phyloP scores from a whole-genome alignment of 1,284 basidiomycete species.

The Mycena citricolor region DNA sequence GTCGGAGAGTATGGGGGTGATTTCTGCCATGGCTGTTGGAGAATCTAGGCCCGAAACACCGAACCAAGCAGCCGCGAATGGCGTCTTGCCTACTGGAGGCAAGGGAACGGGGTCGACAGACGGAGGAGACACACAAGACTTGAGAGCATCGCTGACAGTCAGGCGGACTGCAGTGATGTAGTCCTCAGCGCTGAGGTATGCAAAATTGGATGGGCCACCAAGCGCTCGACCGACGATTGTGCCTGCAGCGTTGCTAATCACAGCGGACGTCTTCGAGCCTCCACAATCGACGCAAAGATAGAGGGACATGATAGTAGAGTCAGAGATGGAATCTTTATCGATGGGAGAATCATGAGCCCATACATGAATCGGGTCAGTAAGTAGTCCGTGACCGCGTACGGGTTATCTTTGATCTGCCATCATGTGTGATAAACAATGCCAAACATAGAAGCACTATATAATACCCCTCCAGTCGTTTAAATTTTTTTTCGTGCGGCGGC shows the following conservation, averaged over 20 bases:
- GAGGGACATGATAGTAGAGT: conserved; percentile 44
- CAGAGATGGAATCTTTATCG: conserved; percentile 9
- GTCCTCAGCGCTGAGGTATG: conserved; percentile 53
- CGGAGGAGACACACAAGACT: conserved; percentile 38
- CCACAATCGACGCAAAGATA: conserved; percentile 82
- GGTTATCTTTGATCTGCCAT: neutral
- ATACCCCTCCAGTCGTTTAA: conserved; percentile 7
- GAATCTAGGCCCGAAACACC: conserved; percentile 78
- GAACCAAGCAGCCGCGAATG: conserved; percentile 71
- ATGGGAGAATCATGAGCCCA: conserved; percentile 7
- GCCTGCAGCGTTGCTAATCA: conserved; percentile 56
- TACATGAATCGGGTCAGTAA: neutral
- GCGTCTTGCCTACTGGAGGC: conserved; percentile 35
- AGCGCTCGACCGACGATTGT: conserved; percentile 58
- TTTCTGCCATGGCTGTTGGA: conserved; percentile 51
- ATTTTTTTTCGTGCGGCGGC: conserved; percentile 68
- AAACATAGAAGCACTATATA: conserved; percentile 27
- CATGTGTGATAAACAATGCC: too few species aligned
- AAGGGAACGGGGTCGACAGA: conserved; percentile 38
- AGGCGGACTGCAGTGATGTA: conserved; percentile 49
- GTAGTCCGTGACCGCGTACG: too few species aligned
- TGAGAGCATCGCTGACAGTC: conserved; percentile 56
- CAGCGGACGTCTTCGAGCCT: conserved; percentile 77
- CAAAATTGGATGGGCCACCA: conserved; percentile 68
- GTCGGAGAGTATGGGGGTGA: conserved; percentile 50